Evolutionary conservation across 768 basidiomycete species (phyloP).

Genomic region (Tulasnella sp.): DNA sequence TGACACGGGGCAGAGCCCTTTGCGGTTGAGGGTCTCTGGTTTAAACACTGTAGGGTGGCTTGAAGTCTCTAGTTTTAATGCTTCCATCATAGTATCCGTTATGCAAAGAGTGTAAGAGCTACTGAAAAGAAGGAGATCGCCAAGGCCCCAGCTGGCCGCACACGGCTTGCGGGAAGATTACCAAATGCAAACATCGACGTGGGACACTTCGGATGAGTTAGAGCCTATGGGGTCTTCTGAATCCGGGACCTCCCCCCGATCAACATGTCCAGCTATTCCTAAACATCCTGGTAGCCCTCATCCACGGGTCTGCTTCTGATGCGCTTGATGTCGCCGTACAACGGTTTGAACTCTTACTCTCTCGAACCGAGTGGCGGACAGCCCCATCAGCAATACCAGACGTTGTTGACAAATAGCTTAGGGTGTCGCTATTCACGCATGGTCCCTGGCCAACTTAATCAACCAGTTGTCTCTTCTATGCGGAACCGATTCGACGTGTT

Average conservation of each 20-base stretch:
- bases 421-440: neutral
- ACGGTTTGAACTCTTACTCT: slow-evolving; percentile 78
- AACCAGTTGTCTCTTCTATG: slow-evolving; percentile 15
- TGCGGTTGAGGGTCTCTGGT: slow-evolving; percentile 56
- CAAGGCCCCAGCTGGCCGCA: no score
- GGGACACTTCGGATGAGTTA: neutral
- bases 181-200: neutral
- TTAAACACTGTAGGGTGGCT: slow-evolving; percentile 50
- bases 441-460: neutral
- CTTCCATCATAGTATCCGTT: neutral
- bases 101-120: neutral
- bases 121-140: neutral
- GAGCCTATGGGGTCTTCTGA: slow-evolving; percentile 45
- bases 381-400: slow-evolving; percentile 74
- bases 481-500: neutral
- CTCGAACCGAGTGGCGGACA: slow-evolving; percentile 73
- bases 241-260: slow-evolving; percentile 46
- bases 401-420: slow-evolving; percentile 61
- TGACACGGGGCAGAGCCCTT: slow-evolving; percentile 74
- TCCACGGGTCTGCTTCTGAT: slow-evolving; percentile 55
- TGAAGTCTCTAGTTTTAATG: neutral
- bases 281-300: slow-evolving; percentile 54
- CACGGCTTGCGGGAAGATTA: neutral
- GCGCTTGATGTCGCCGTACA: slow-evolving; percentile 85
- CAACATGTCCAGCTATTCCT: slow-evolving; percentile 61